A percentile compares a stretch with the other conserved stretches of the same genome.
These are phyloP conservation scores for Microsporum ferrugineum DNA, from an alignment of 2,329 filamentous ascomycete species.

Conservation along the genomic window DNA sequence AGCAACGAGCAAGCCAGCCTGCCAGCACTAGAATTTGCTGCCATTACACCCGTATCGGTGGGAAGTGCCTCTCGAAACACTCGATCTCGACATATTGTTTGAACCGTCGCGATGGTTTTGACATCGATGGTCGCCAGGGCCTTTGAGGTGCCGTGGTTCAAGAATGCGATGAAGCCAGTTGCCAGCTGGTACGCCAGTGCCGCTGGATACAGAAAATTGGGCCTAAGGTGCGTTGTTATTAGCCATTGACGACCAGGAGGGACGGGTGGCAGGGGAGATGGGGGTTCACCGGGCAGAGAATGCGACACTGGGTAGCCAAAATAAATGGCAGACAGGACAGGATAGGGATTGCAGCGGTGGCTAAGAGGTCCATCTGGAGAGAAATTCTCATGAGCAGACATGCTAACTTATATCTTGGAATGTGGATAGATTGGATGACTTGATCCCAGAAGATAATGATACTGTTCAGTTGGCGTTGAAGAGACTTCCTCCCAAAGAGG, in stretches of 20 bases:
- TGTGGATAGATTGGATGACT: conserved; percentile 67
- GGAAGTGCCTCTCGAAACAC: neutral
- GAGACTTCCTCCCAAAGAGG: conserved; percentile 78
- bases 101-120: conserved; percentile 5
- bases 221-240: conserved; percentile 57
- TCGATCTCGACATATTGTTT: neutral
- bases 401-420: conserved; percentile 4
- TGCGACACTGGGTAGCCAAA: neutral
- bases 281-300: neutral
- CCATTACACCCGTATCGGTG: conserved; percentile 20
- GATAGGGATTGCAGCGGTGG: neutral
- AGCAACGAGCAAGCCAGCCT: neutral
- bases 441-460: conserved; percentile 88
- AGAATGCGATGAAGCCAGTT: conserved; percentile 64
- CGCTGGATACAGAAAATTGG: conserved; percentile 84
- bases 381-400: neutral
- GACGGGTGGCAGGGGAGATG: neutral
- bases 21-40: neutral
- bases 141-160: conserved; percentile 77
- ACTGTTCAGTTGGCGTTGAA: conserved; percentile 75
- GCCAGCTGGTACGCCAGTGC: conserved; percentile 82
- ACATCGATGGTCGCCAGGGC: conserved; percentile 55
- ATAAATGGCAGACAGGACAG: neutral
- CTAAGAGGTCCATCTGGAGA: neutral
- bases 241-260: neutral